These are phyloP conservation scores for Saposhnikovia divaricata DNA, from an alignment of 129 eudicot species.

Conservation along the genomic window DNA sequence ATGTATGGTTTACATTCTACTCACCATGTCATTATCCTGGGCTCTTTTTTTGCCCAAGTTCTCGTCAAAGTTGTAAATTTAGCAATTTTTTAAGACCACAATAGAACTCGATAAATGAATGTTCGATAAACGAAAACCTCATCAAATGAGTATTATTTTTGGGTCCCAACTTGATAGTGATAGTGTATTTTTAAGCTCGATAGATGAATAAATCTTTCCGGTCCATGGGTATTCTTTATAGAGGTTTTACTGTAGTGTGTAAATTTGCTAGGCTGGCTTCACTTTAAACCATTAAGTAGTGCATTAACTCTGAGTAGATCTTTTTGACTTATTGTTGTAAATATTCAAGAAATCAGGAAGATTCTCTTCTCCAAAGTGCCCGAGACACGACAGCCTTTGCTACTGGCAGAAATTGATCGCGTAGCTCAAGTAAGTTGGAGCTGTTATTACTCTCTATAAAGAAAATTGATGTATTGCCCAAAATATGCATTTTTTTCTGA, in stretches of 20 bases:
- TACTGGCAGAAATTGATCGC: slow-evolving; percentile 70
- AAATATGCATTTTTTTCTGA: not conserved
- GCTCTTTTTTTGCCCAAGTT: not conserved
- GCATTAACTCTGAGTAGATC: slow-evolving; percentile 8
- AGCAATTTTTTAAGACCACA: not conserved
- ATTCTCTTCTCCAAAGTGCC: slow-evolving; percentile 75
- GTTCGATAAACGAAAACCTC: too few species aligned
- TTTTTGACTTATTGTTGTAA: slow-evolving; percentile 22
- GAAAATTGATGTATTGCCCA: not conserved
- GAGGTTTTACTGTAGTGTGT: not conserved
- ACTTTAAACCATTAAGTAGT: not conserved
- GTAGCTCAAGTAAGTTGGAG: slow-evolving; percentile 59
- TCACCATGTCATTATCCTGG: not conserved
- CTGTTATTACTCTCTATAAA: not conserved
- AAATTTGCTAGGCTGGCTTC: not conserved
- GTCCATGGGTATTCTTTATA: too few species aligned
- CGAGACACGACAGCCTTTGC: slow-evolving; percentile 58
- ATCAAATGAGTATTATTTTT: too few species aligned
- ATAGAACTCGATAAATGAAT: too few species aligned
- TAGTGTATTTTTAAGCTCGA: too few species aligned
- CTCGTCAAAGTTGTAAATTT: not conserved
- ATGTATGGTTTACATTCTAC: not conserved
- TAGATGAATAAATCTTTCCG: too few species aligned
- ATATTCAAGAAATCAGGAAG: slow-evolving; percentile 75
- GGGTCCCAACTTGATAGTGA: too few species aligned